A percentile compares a stretch with the other conserved stretches of the same genome.
Conservation (phyloP, 2,329 filamentous ascomycete species). For the Neofusicoccum cordaticola region DNA sequence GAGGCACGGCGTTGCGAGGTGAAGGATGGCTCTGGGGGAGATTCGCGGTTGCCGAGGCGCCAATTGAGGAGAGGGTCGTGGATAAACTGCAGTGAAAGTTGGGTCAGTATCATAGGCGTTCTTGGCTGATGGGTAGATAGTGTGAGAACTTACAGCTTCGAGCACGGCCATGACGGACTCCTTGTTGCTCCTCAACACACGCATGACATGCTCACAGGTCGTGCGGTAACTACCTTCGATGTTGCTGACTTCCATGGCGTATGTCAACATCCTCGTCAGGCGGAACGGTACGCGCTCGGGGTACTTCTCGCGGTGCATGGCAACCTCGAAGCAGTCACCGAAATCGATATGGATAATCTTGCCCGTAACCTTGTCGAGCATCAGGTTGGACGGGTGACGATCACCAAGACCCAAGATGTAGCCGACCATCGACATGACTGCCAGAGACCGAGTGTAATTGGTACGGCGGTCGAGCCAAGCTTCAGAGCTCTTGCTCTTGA, state of each 20-base stretch:
- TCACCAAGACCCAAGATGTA: conserved; percentile 97
- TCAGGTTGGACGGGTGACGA: conserved; percentile 94
- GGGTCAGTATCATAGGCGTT: conserved; percentile 22
- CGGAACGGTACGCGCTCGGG: conserved; percentile 97
- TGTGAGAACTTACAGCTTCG: conserved; percentile 74
- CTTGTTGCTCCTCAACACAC: conserved; percentile 93
- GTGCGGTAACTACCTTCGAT: conserved; percentile 98
- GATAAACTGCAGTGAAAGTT: conserved; percentile 68
- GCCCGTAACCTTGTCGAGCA: conserved; percentile 93
- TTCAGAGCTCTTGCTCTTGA: conserved; percentile 98
- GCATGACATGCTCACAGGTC: conserved; percentile 97
- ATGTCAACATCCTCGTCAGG: conserved; percentile 96
- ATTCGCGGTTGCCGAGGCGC: conserved; percentile 70
- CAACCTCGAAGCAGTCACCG: conserved; percentile 98
- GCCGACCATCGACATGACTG: conserved; percentile 99
- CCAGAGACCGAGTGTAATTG: conserved; percentile 96
- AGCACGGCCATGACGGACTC: conserved; percentile 97
- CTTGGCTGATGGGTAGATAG: conserved; percentile 15
- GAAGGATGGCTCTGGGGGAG: conserved; percentile 59
- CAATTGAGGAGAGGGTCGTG: conserved; percentile 98
- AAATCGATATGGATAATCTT: conserved; percentile 99
- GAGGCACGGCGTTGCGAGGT: conserved; percentile 59
- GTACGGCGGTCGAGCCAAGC: conserved; percentile 96
- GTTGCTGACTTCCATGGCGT: conserved; percentile 99
- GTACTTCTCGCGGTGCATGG: conserved; percentile 99